phyloP scores from a whole-genome alignment of 2,329 filamentous ascomycete species.

The Aureobasidium pullulans region DNA sequence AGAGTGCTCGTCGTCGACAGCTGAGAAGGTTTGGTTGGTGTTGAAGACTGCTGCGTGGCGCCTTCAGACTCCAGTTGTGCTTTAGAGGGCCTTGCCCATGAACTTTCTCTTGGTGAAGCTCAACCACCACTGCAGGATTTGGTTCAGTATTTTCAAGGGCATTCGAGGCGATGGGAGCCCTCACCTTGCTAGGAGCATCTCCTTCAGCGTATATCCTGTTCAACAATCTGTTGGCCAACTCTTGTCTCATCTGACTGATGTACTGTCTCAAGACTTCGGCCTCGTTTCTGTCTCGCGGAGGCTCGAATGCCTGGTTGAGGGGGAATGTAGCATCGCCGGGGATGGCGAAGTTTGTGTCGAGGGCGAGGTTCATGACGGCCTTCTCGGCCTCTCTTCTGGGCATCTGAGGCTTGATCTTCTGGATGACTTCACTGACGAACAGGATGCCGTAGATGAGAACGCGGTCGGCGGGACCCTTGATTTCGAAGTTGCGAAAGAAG shows the following conservation, averaged over 20 bases:
- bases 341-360: constrained; percentile 88
- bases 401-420: constrained; percentile 74
- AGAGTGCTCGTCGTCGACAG: background rate
- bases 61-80: background rate
- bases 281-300: constrained; percentile 78
- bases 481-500: constrained; percentile 99
- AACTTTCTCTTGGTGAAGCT: constrained; percentile 99
- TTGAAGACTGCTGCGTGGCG: constrained; percentile 3
- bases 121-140: constrained; percentile 80
- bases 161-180: constrained; percentile 5
- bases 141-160: constrained; percentile 20
- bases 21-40: background rate
- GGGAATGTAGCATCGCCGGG: constrained; percentile 91
- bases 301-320: constrained; percentile 92
- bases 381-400: constrained; percentile 59
- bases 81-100: constrained; percentile 71
- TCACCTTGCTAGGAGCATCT: constrained; percentile 56
- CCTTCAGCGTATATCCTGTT: constrained; percentile 78
- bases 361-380: constrained; percentile 80
- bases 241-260: constrained; percentile 85
- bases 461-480: constrained; percentile 89
- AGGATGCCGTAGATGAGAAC: constrained; percentile 95
- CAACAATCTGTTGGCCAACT: constrained; percentile 74
- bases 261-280: constrained; percentile 85
- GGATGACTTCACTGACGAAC: constrained; percentile 83